Evolutionary conservation across 495 filamentous ascomycete genomes (phyloP).

Genomic region (Lasiosphaeris hirsuta): DNA sequence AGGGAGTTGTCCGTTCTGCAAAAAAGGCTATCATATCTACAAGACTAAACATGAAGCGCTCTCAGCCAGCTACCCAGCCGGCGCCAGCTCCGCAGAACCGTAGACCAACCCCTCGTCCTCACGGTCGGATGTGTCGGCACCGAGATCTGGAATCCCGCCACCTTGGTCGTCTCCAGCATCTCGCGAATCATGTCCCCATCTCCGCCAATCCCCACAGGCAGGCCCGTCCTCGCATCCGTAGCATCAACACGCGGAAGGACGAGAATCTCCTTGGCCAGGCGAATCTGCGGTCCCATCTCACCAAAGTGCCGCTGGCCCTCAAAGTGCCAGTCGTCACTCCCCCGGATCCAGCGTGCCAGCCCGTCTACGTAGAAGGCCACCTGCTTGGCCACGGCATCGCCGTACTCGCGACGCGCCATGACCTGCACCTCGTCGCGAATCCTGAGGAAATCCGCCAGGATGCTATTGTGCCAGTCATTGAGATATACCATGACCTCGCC

Average conservation of each 20-base stretch:
- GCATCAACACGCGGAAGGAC: constrained; percentile 3
- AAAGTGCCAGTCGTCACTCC: constrained; percentile 8
- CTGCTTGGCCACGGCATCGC: constrained; percentile 8
- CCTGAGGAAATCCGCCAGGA: constrained; percentile 4
- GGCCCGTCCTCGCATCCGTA: neutral
- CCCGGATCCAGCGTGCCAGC: constrained; percentile 5
- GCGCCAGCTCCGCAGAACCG: too few relatives aligned
- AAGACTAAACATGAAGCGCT: too few relatives aligned
- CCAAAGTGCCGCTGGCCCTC: constrained; percentile 13
- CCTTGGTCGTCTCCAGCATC: constrained; percentile 3
- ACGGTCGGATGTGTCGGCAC: too few relatives aligned
- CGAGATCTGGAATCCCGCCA: constrained; percentile 2
- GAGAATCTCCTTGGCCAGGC: neutral
- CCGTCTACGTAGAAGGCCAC: constrained; percentile 8
- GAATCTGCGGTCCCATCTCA: neutral
- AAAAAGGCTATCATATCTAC: too few relatives aligned
- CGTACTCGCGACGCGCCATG: neutral
- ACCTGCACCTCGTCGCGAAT: neutral
- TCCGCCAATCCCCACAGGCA: neutral
- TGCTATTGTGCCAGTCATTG: constrained; percentile 9
- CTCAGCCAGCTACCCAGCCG: too few relatives aligned
- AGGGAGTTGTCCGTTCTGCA: too few relatives aligned
- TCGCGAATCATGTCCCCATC: constrained; percentile 1
- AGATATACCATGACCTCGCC: constrained; percentile 3
- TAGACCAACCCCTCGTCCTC: too few relatives aligned